Conservation (phyloP, 2,329 filamentous ascomycete genomes). For the Furcasterigmium furcatum region DNA sequence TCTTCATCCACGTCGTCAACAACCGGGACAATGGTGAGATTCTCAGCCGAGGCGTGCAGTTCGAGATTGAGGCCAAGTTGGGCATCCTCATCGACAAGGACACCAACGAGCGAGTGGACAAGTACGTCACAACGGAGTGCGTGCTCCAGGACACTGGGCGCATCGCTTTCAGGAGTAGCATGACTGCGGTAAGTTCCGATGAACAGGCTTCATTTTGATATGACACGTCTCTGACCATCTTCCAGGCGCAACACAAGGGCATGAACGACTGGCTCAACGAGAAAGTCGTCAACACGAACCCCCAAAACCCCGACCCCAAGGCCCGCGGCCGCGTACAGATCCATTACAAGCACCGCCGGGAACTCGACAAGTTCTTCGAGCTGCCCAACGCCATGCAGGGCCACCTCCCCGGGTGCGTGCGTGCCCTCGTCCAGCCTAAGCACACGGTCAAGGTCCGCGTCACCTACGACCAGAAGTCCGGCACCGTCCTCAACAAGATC, state of each 20-base stretch:
- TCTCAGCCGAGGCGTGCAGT: constrained; percentile 61
- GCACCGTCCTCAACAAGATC: constrained; percentile 73
- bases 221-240: too few relatives aligned
- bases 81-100: constrained; percentile 76
- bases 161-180: constrained; percentile 77
- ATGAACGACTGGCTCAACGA: constrained; percentile 85
- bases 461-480: constrained; percentile 71
- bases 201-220: too few relatives aligned
- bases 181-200: constrained; percentile 70
- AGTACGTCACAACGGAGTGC: constrained; percentile 68
- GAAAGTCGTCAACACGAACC: constrained; percentile 55
- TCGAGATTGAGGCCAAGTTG: constrained; percentile 94
- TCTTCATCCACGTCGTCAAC: constrained; percentile 68
- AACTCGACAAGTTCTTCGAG: constrained; percentile 82
- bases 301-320: constrained; percentile 43
- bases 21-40: constrained; percentile 65
- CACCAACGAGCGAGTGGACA: constrained; percentile 63
- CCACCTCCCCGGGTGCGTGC: constrained; percentile 62
- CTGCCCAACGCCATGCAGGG: constrained; percentile 58
- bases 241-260: constrained; percentile 71
- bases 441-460: constrained; percentile 65
- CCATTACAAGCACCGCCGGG: constrained; percentile 76
- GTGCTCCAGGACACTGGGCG: constrained; percentile 60
- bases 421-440: constrained; percentile 55
- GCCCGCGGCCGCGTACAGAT: constrained; percentile 56